Evolutionary conservation across 768 basidiomycete species (phyloP).

Genomic region (Xerocomus brunneocitrinus): DNA sequence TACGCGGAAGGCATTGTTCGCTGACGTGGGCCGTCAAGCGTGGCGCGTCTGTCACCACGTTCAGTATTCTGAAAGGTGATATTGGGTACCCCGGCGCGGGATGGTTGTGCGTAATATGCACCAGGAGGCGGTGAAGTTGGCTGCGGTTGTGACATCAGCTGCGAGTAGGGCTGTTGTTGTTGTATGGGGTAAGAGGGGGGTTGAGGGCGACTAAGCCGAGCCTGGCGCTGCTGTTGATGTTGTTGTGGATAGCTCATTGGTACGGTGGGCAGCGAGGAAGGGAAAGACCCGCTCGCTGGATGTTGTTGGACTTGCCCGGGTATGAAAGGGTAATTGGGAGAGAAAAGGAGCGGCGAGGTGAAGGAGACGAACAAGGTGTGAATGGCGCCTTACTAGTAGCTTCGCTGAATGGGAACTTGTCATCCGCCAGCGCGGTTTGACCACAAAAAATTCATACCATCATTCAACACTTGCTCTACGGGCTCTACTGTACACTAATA

Average conservation of each 20-base stretch:
- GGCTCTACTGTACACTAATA: conserved; percentile 5
- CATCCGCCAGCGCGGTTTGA: conserved; percentile 10
- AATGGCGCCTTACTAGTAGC: not conserved
- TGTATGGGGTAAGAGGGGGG: conserved; percentile 35
- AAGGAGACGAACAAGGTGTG: conserved; percentile 10
- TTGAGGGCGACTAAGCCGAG: conserved; percentile 29
- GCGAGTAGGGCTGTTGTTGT: conserved; percentile 15
- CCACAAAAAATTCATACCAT: not conserved
- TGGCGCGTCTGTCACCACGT: conserved; percentile 60
- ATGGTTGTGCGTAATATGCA: conserved; percentile 16
- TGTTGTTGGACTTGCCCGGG: not conserved
- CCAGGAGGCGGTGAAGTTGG: conserved; percentile 14
- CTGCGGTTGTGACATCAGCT: conserved; percentile 18
- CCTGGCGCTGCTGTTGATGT: conserved; percentile 36
- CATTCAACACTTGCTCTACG: not conserved
- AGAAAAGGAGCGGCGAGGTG: conserved; percentile 19
- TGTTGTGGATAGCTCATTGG: conserved; percentile 40
- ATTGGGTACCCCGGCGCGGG: conserved; percentile 30
- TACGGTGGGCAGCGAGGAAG: not conserved
- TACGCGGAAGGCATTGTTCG: conserved; percentile 42
- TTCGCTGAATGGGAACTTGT: conserved; percentile 7
- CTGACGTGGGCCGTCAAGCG: conserved; percentile 53
- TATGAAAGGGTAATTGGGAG: not conserved
- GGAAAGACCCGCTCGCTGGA: conserved; percentile 2
- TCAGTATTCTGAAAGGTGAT: conserved; percentile 71